Evolutionary conservation across 345 rosid genomes (phyloP), one percentile per base, ranked within the genome.

Genomic region (Eucalyptus pauciflora): DNA sequence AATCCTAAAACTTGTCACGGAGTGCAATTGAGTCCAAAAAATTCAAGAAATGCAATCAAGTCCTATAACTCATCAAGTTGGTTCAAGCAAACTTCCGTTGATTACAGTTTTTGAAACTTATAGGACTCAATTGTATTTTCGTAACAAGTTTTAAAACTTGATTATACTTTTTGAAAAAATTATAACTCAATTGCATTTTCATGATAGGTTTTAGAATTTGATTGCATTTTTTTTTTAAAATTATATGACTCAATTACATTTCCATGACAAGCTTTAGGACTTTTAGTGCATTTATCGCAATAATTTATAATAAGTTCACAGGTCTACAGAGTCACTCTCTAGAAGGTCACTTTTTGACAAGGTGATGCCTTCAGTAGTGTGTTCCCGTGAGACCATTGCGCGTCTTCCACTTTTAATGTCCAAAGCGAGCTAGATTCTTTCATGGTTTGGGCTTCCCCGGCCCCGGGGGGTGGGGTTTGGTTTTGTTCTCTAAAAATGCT

Each of bases 201-300:
- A 18, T 52, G 0, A 52, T 52, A 52, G 18, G 0, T 7, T 52
- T 52, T 52, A 20, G 5, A 0, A 52, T 0, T 52, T 20, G 0
- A 20, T 52, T 52, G 10, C 18, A 52, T 1, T 3, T 52, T 52
- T 52, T 52, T 52, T 18, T 18, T 0, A 7, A 52, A 52, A 52
- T 52, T 52, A 18, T 52, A 52, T 1, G 25, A 20, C 58, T 52
- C 25, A 0, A 7, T 52, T 52, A 18, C 25, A 52, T 24, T 52
- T 52, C 0, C 45, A 43, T 43, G 8, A 43, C 45, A 43, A 43
- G 45, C 6, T 43, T 43, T 43, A 43, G 45, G 8, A 43, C 10
- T 52, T 20, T 24, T 52, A 20, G 10, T 20, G 58, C 25, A 20
- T 24, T 52, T 52, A 52, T 52, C 0, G 10, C 0, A 52, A 56